Evolutionary conservation across 768 basidiomycete species (phyloP).

Genomic region (Trametes gibbosa): DNA sequence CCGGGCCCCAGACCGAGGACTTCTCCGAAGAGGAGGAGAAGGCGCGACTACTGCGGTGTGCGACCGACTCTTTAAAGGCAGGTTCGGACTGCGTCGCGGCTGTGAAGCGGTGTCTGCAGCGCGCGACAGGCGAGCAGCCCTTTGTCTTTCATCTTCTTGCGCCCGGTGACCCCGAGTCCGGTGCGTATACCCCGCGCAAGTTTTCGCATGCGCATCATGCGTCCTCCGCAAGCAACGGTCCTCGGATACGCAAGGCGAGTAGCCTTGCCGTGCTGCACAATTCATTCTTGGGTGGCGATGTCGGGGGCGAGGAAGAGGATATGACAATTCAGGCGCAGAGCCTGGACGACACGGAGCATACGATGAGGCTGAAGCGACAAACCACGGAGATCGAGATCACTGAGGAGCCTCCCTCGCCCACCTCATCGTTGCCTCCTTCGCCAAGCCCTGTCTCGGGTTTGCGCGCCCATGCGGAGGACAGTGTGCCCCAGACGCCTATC

Average conservation of each 20-base stretch:
- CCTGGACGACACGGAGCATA: conserved; percentile 26
- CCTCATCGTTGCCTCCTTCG: neutral
- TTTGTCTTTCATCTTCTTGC: conserved; percentile 65
- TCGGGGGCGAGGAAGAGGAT: conserved; percentile 56
- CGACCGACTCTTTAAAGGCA: conserved; percentile 83
- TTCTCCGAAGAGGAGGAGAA: conserved; percentile 83
- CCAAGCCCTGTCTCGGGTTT: neutral
- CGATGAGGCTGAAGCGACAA: conserved; percentile 9
- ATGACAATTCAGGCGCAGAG: conserved; percentile 54
- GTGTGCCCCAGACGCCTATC: neutral
- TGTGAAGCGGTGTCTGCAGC: conserved; percentile 77
- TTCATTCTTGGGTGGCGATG: conserved; percentile 33
- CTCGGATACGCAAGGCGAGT: conserved; percentile 33
- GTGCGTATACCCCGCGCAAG: conserved; percentile 47
- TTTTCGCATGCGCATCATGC: conserved; percentile 34
- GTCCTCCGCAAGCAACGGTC: conserved; percentile 7
- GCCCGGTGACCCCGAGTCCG: conserved; percentile 42
- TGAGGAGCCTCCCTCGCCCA: conserved; percentile 7
- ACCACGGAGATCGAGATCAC: conserved; percentile 4
- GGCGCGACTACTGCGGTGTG: conserved; percentile 71
- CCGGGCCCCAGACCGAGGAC: conserved; percentile 42
- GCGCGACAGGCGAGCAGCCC: conserved; percentile 56
- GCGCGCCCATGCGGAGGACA: neutral
- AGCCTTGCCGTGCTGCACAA: conserved; percentile 39
- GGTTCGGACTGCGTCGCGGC: conserved; percentile 87